These are phyloP conservation scores for Fusarium fracticaudum DNA, from an alignment of 2,329 filamentous ascomycete species.

Conservation along the genomic window DNA sequence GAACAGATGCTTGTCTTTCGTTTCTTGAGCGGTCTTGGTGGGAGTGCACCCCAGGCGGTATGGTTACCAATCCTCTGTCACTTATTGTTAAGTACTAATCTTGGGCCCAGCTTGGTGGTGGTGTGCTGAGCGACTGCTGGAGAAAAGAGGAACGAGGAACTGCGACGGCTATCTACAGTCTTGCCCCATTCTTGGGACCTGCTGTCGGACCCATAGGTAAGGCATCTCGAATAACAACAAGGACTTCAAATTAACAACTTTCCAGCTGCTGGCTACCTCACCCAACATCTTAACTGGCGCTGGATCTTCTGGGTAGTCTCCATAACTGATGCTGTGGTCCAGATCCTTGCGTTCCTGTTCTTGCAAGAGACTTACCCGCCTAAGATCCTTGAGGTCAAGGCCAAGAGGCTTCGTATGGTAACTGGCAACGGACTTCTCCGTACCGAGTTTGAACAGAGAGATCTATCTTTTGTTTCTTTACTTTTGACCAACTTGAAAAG, in stretches of 20 bases:
- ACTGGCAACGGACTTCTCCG: slow-evolving; percentile 43
- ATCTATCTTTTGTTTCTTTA: slow-evolving; percentile 37
- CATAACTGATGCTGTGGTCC: slow-evolving; percentile 49
- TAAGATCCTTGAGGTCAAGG: slow-evolving; percentile 45
- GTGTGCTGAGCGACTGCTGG: slow-evolving; percentile 60
- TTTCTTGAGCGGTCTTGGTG: slow-evolving; percentile 58
- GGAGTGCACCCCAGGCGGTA: slow-evolving; percentile 57
- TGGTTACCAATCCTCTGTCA: background rate
- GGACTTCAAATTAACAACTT: background rate
- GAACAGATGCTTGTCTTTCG: slow-evolving; percentile 60
- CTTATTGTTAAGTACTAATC: too few relatives aligned
- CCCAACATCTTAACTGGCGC: slow-evolving; percentile 52
- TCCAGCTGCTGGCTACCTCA: slow-evolving; percentile 52
- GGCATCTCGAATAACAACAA: background rate
- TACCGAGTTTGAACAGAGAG: slow-evolving; percentile 44
- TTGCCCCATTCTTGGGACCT: slow-evolving; percentile 56
- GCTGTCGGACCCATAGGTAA: slow-evolving; percentile 53
- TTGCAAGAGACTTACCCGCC: slow-evolving; percentile 53
- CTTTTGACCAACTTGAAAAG: slow-evolving; percentile 51
- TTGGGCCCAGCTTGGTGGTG: slow-evolving; percentile 50
- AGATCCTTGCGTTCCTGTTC: slow-evolving; percentile 50
- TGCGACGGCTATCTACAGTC: slow-evolving; percentile 47
- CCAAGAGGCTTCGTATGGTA: slow-evolving; percentile 39
- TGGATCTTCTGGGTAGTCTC: slow-evolving; percentile 57
- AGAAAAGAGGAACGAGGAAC: slow-evolving; percentile 52